Evolutionary conservation across 1,284 basidiomycete genomes (phyloP).

Genomic region (Leccinum fallax): DNA sequence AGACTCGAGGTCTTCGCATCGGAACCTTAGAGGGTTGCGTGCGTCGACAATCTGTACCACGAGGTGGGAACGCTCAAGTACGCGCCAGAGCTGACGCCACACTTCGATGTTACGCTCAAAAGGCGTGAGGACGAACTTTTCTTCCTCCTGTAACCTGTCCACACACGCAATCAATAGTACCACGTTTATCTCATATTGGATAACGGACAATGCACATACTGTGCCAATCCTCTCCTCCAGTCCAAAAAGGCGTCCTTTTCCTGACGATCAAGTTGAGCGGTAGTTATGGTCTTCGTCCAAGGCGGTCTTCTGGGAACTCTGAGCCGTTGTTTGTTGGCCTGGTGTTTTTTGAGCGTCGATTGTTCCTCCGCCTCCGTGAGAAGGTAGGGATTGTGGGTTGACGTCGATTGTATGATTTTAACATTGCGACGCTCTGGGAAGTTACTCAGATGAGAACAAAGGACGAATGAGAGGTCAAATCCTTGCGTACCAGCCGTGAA

Average conservation of each 20-base stretch:
- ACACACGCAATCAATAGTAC: not conserved
- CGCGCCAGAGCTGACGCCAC: constrained; percentile 96
- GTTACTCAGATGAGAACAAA: constrained; percentile 11
- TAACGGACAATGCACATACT: constrained; percentile 51
- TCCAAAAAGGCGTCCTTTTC: constrained; percentile 89
- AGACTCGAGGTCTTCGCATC: constrained; percentile 88
- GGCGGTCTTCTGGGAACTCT: constrained; percentile 84
- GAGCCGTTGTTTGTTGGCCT: constrained; percentile 71
- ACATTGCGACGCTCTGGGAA: constrained; percentile 85
- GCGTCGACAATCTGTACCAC: constrained; percentile 97
- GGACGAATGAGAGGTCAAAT: not conserved
- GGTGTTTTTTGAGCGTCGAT: constrained; percentile 71
- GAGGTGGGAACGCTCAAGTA: constrained; percentile 91
- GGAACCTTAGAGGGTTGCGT: constrained; percentile 88
- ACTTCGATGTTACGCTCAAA: constrained; percentile 97
- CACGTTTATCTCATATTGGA: not conserved
- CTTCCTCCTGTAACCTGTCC: constrained; percentile 74
- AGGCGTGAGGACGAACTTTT: constrained; percentile 85
- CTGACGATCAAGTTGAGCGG: constrained; percentile 78
- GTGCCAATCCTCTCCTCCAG: constrained; percentile 89
- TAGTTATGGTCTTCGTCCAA: constrained; percentile 82
- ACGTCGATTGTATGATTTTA: constrained; percentile 80
- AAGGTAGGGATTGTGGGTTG: constrained; percentile 85
- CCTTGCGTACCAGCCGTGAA: constrained; percentile 86
- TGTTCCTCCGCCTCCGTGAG: constrained; percentile 85